Percentiles rank a stretch among this genome's conserved stretches.
phyloP scores from a whole-genome alignment of 1,284 basidiomycete genomes.

The Trichosporon asahii region DNA sequence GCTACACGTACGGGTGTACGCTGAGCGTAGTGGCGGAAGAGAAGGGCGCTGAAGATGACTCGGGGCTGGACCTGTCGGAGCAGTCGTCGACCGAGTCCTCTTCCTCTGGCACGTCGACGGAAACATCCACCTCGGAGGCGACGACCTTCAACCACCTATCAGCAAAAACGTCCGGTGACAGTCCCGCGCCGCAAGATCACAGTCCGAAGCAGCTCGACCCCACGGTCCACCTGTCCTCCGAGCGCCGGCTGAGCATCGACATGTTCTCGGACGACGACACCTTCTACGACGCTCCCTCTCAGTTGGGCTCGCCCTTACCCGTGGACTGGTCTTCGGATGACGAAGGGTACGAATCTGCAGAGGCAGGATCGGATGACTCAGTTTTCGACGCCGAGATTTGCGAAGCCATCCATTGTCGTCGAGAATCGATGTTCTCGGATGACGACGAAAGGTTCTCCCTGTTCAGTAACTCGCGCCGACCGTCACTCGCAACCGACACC shows the following conservation, averaged over 20 bases:
- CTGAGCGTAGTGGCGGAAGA: background rate
- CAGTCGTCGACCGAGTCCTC: background rate
- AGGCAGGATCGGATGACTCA: background rate
- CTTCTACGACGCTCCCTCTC: background rate
- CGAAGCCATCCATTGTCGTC: background rate
- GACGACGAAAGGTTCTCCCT: background rate
- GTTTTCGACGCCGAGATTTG: background rate
- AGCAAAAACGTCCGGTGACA: too few relatives aligned
- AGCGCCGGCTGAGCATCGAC: background rate
- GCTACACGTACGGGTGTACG: background rate
- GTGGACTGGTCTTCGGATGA: background rate
- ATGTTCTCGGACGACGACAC: background rate
- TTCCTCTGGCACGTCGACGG: background rate
- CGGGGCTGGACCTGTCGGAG: background rate
- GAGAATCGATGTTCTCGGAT: background rate
- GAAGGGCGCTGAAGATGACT: background rate
- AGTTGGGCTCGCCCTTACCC: background rate
- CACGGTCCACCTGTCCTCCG: background rate
- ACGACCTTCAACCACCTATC: too few relatives aligned
- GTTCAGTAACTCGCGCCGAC: background rate
- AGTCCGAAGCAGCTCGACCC: background rate
- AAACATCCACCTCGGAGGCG: background rate
- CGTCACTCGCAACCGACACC: background rate
- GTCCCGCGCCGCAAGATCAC: too few relatives aligned
- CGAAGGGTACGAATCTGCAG: background rate